Evolutionary conservation across 208 protist genomes (phyloP), one percentile per base, ranked within the genome.

Genomic region (Wallacemonas collosoma): DNA sequence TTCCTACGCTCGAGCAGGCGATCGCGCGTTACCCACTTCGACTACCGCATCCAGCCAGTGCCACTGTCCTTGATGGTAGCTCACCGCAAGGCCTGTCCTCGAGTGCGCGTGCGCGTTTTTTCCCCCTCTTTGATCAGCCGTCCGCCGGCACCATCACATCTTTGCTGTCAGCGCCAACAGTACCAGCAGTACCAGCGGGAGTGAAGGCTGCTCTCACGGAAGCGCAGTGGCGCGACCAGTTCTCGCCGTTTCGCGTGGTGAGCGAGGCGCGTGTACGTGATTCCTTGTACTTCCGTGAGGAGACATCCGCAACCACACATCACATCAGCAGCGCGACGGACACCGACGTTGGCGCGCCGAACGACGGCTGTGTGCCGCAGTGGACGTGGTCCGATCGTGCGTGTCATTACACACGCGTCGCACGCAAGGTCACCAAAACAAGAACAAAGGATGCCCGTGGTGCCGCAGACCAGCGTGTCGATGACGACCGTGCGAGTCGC

Each of bases 201-300:
- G 26, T 26, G 26, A 26, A 26, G 26, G 26, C 26, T 26, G 26
- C 26, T 26, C 26, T 26, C 26, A 26, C 26, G 26, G 26, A 26
- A 26, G 26, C 26, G 26, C 26, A 26, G 0, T 26, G 43, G 69
- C 74, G 78, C 61, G 38, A 26, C 14, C 43, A 51, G 6, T 45
- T 61, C 38, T 83, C 79, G 8, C 79, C 79, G 11, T 83, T 83
- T n/a, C 73, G 79, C 40, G 43, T 71, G 44, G 78, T 75, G 14
- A 65, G 64, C 1, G 17, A 56, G 14, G 57, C 73, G 40, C 35
- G 57, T 2, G 68, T 79, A 38, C 78, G 72, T 38, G 51, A 36
- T 3, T 41, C 56, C 54, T 58, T 17, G 15, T 58, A 14, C 11
- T 9, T 17, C 15, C 54, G 9, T 7, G 35, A 51, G 11, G 47